Conservation (phyloP, 2,329 filamentous ascomycete species). For the Arthrobotrys sinensis region DNA sequence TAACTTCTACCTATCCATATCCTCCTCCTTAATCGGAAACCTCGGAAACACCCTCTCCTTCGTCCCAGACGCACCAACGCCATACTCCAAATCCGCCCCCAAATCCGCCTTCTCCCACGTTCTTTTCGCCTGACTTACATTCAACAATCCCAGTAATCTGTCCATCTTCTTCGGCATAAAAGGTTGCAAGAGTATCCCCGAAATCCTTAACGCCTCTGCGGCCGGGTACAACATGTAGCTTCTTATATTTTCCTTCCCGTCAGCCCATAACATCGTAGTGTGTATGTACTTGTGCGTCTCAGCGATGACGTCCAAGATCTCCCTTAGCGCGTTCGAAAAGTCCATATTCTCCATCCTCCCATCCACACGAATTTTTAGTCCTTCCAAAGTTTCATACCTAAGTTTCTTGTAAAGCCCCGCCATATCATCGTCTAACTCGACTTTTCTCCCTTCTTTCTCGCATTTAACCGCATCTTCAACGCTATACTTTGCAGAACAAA, state of each 20-base stretch:
- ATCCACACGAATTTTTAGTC: slow-evolving; percentile 65
- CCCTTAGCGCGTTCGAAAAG: slow-evolving; percentile 76
- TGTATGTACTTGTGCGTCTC: slow-evolving; percentile 80
- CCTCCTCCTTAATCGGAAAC: slow-evolving; percentile 22
- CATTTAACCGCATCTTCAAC: slow-evolving; percentile 74
- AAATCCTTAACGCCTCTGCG: slow-evolving; percentile 83
- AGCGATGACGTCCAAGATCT: slow-evolving; percentile 76
- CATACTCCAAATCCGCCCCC: slow-evolving; percentile 80
- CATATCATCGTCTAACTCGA: slow-evolving; percentile 22
- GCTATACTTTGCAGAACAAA: slow-evolving; percentile 67
- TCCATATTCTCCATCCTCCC: slow-evolving; percentile 76
- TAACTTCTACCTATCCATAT: not conserved
- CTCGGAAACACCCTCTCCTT: slow-evolving; percentile 38
- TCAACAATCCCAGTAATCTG: slow-evolving; percentile 81
- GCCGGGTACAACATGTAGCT: slow-evolving; percentile 76
- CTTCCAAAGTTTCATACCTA: slow-evolving; percentile 48
- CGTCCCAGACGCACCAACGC: slow-evolving; percentile 66
- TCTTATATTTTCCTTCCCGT: slow-evolving; percentile 32
- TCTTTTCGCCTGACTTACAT: slow-evolving; percentile 77
- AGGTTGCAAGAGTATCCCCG: slow-evolving; percentile 88
- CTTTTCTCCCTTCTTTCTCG: slow-evolving; percentile 60
- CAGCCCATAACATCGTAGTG: slow-evolving; percentile 79
- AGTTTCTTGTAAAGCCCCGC: slow-evolving; percentile 4
- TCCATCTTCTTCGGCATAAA: slow-evolving; percentile 86
- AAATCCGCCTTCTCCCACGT: slow-evolving; percentile 75